Percentiles rank a stretch among this genome's conserved stretches.
Evolutionary conservation across 345 rosid genomes (phyloP).

Genomic region (Syzygium jambos): DNA sequence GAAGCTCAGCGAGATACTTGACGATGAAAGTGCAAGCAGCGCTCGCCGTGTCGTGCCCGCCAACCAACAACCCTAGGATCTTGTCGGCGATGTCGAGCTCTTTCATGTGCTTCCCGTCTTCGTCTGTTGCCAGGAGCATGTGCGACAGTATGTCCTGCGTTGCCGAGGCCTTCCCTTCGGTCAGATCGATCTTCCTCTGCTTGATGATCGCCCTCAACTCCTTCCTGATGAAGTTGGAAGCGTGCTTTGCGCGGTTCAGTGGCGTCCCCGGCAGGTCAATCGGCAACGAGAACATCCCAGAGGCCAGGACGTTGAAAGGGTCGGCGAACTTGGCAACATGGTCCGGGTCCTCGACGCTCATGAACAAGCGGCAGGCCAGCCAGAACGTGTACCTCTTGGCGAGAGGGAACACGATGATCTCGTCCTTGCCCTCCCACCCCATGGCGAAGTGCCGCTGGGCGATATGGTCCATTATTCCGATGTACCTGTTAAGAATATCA

Average conservation of each 20-base stretch:
- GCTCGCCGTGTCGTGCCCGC: conserved; percentile 15
- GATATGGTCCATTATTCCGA: conserved; percentile 14
- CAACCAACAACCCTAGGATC: conserved; percentile 9
- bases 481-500: conserved; percentile 3
- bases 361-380: conserved; percentile 10
- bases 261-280: conserved; percentile 14
- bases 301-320: conserved; percentile 7
- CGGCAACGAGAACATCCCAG: conserved; percentile 8
- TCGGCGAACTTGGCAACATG: conserved; percentile 11
- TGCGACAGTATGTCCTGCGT: conserved; percentile 12
- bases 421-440: conserved; percentile 11
- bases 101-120: conserved; percentile 14
- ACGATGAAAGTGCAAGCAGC: conserved; percentile 13
- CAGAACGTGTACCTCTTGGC: conserved; percentile 14
- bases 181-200: conserved; percentile 11
- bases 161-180: conserved; percentile 6
- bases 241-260: conserved; percentile 2
- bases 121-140: conserved; percentile 12
- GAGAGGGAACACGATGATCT: conserved; percentile 7
- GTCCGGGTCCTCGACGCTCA: conserved; percentile 7
- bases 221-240: conserved; percentile 11
- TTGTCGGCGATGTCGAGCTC: conserved; percentile 13
- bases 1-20: conserved; percentile 15
- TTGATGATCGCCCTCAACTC: conserved; percentile 6
- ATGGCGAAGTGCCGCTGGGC: conserved; percentile 9